Conservation (phyloP, 139 green algal species). For the Micromonas commoda region DNA sequence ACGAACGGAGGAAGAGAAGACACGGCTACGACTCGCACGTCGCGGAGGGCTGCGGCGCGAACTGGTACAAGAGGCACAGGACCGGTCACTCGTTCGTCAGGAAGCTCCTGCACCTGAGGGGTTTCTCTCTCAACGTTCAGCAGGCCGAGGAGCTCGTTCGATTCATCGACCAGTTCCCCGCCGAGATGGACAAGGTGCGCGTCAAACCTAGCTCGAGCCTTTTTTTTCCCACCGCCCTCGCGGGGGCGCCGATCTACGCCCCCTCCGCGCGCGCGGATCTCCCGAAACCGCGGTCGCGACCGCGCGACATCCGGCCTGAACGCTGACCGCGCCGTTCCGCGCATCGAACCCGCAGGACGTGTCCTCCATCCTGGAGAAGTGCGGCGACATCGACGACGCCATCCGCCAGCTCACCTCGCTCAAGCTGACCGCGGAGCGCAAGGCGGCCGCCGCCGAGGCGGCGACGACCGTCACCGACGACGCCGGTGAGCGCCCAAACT, state of each 20-base stretch:
- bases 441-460: too few species aligned
- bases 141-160: neutral
- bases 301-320: neutral
- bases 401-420: neutral
- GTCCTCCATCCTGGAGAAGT: neutral
- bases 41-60: neutral
- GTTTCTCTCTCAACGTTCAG: neutral
- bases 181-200: neutral
- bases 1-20: neutral
- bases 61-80: neutral
- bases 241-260: too few species aligned
- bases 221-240: too few species aligned
- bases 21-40: neutral
- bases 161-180: constrained; percentile 13
- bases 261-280: neutral
- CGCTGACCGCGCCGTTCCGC: neutral
- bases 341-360: neutral
- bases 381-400: constrained; percentile 13
- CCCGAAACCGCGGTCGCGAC: neutral
- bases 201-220: too few species aligned
- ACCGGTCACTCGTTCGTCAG: neutral
- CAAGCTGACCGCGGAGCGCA: neutral
- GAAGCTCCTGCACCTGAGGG: constrained; percentile 9
- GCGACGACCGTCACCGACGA: too few species aligned
- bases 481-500: too few species aligned